These are phyloP conservation scores for Saccharomycopsis sp. DNA, from an alignment of 805 yeast species.

Conservation along the genomic window DNA sequence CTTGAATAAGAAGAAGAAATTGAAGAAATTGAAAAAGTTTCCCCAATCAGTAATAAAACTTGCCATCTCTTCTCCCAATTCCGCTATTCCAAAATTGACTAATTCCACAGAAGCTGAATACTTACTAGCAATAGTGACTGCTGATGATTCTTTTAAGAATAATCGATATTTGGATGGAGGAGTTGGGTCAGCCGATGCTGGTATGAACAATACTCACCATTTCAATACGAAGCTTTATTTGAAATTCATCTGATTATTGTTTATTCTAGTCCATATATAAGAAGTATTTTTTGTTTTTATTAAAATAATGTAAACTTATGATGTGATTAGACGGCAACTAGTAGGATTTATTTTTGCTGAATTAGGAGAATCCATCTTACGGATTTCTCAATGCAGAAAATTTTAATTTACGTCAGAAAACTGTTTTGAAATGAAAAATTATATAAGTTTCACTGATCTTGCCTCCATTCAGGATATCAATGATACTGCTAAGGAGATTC, in stretches of 20 bases:
- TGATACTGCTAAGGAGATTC: too few relatives aligned
- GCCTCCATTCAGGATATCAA: too few relatives aligned
- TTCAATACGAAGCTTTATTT: conserved; percentile 7
- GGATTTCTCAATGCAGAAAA: too few relatives aligned
- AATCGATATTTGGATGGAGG: conserved; percentile 12
- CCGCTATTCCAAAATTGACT: too few relatives aligned
- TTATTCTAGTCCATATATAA: neutral
- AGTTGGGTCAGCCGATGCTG: neutral
- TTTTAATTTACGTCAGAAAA: too few relatives aligned
- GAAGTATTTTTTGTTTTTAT: neutral
- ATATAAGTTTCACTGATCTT: too few relatives aligned
- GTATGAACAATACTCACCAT: conserved; percentile 4
- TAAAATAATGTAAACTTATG: too few relatives aligned
- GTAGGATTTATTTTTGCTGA: too few relatives aligned
- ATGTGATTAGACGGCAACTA: too few relatives aligned
- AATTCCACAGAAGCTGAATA: conserved; percentile 4
- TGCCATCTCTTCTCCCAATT: conserved; percentile 1
- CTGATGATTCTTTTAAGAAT: conserved; percentile 39
- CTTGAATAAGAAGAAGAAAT: conserved; percentile 16
- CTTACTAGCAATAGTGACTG: conserved; percentile 34
- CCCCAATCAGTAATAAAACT: conserved; percentile 8
- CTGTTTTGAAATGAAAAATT: too few relatives aligned
- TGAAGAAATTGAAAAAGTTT: conserved; percentile 15
- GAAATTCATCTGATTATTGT: conserved; percentile 1
- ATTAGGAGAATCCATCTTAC: too few relatives aligned